These are phyloP conservation scores for Ophiostoma ips DNA, from an alignment of 2,329 filamentous ascomycete genomes.

Conservation along the genomic window DNA sequence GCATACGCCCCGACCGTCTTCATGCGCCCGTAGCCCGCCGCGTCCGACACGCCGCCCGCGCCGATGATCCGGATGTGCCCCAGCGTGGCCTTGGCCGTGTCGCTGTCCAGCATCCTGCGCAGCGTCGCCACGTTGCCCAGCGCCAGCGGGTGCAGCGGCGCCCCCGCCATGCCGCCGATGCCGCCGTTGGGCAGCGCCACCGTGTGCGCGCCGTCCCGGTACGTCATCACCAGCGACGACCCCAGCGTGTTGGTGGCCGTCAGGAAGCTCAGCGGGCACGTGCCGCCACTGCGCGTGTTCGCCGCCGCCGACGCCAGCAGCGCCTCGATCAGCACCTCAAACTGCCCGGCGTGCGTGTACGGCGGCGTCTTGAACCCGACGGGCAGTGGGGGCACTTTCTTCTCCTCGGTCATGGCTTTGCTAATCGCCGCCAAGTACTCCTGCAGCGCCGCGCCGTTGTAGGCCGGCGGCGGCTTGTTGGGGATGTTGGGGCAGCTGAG, in stretches of 20 bases:
- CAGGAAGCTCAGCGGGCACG: slow-evolving; percentile 47
- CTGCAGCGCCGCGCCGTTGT: slow-evolving; percentile 36
- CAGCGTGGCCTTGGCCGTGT: slow-evolving; percentile 24
- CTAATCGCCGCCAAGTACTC: slow-evolving; percentile 39
- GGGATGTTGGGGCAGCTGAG: slow-evolving; percentile 67
- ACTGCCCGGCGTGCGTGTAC: slow-evolving; percentile 58
- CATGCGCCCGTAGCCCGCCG: slow-evolving; percentile 51
- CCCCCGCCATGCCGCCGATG: slow-evolving; percentile 58
- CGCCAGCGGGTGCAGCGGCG: slow-evolving; percentile 57
- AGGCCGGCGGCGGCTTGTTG: slow-evolving; percentile 55
- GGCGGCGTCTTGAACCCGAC: slow-evolving; percentile 62
- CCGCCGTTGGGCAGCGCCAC: slow-evolving; percentile 41
- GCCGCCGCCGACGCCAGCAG: slow-evolving; percentile 24
- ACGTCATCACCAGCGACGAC: slow-evolving; percentile 44
- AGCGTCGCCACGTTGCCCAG: slow-evolving; percentile 63
- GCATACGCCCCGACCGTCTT: slow-evolving; percentile 47
- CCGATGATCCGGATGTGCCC: slow-evolving; percentile 51
- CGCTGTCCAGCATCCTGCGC: slow-evolving; percentile 40
- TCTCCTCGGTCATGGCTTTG: no score
- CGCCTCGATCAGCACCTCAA: slow-evolving; percentile 38
- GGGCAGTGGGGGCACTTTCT: slow-evolving; percentile 20
- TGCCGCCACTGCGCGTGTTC: slow-evolving; percentile 3
- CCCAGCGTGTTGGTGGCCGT: slow-evolving; percentile 64
- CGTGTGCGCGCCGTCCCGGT: slow-evolving; percentile 17
- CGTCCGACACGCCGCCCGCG: slow-evolving; percentile 57